Conservation (phyloP, 2,329 filamentous ascomycete genomes). For the Blastomyces parvus region DNA sequence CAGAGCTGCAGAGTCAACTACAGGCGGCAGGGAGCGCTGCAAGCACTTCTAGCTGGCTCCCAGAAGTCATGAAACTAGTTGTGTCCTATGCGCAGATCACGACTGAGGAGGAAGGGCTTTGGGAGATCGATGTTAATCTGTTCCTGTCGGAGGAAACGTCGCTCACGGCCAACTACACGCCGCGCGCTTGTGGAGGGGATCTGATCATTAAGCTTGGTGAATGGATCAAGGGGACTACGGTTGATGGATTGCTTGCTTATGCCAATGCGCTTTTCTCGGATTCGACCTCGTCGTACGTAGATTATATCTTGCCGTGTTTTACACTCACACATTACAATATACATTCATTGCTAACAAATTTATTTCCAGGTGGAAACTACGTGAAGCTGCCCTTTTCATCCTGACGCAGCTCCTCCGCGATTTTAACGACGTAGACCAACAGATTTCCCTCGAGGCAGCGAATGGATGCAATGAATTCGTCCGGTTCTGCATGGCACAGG, state of each 20-base stretch:
- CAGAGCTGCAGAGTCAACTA: conserved; percentile 76
- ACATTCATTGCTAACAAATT: conserved; percentile 11
- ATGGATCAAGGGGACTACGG: conserved; percentile 66
- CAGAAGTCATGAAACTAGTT: conserved; percentile 77
- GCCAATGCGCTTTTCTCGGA: conserved; percentile 62
- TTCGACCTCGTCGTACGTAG: conserved; percentile 28
- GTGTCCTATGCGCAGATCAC: conserved; percentile 83
- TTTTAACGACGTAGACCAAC: conserved; percentile 66
- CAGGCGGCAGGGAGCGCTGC: conserved; percentile 49
- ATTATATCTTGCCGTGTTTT: neutral
- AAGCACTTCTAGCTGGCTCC: conserved; percentile 66
- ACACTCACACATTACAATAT: neutral
- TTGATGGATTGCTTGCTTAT: conserved; percentile 70
- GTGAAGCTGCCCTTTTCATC: conserved; percentile 75
- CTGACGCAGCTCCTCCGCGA: conserved; percentile 77
- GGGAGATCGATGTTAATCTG: conserved; percentile 93
- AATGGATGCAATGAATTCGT: conserved; percentile 72
- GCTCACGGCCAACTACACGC: conserved; percentile 91
- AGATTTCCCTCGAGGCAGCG: conserved; percentile 59
- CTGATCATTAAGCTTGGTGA: conserved; percentile 86
- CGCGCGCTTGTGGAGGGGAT: conserved; percentile 84
- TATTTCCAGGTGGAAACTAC: conserved; percentile 49
- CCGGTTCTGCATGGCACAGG: conserved; percentile 59
- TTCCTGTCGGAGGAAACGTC: conserved; percentile 93
- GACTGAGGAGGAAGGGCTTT: conserved; percentile 83